These are phyloP conservation scores for Colletotrichum sp. DNA, from an alignment of 2,329 filamentous ascomycete genomes.

Conservation along the genomic window DNA sequence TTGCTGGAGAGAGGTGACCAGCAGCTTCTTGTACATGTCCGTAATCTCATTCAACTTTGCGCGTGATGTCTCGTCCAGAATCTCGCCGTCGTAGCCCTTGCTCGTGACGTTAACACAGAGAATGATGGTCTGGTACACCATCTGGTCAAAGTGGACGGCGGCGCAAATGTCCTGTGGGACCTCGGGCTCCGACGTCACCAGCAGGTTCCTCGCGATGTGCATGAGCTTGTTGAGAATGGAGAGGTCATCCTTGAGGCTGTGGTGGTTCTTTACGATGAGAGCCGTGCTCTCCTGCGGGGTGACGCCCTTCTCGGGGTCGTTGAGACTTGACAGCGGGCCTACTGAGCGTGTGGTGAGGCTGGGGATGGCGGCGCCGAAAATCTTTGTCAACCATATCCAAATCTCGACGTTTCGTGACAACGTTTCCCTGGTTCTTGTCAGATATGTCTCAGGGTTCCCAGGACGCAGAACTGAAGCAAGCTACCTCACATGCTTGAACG, in stretches of 20 bases:
- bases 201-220: constrained; percentile 68
- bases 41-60: constrained; percentile 66
- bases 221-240: constrained; percentile 70
- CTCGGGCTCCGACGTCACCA: constrained; percentile 68
- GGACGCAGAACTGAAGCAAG: neutral
- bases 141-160: constrained; percentile 68
- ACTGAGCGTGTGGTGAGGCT: constrained; percentile 65
- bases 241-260: constrained; percentile 64
- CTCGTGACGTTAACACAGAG: constrained; percentile 71
- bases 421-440: constrained; percentile 50
- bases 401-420: constrained; percentile 68
- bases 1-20: constrained; percentile 70
- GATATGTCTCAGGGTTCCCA: neutral
- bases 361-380: constrained; percentile 66
- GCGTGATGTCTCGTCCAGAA: constrained; percentile 62
- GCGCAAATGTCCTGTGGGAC: constrained; percentile 71
- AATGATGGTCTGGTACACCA: constrained; percentile 69
- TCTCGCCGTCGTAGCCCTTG: constrained; percentile 70
- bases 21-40: constrained; percentile 69
- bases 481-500: constrained; percentile 63
- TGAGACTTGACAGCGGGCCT: constrained; percentile 57
- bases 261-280: constrained; percentile 67
- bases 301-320: constrained; percentile 59
- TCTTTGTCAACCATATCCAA: constrained; percentile 68
- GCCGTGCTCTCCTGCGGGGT: constrained; percentile 67